Percentiles rank a stretch among this genome's conserved stretches.
Evolutionary conservation across 2,329 filamentous ascomycete genomes (phyloP).

Genomic region (Aureobasidium musti): DNA sequence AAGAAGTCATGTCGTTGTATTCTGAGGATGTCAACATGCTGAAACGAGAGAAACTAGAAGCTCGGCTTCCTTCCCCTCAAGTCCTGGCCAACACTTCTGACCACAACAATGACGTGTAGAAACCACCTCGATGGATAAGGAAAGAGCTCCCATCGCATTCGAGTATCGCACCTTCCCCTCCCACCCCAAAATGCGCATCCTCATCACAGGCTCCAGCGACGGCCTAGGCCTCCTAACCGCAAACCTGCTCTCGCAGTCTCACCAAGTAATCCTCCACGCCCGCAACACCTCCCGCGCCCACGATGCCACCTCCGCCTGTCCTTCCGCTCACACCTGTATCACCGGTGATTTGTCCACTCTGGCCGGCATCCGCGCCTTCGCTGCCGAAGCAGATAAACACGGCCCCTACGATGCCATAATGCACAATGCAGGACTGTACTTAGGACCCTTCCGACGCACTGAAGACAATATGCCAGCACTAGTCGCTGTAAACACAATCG

Average conservation of each 20-base stretch:
- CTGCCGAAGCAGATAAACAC: conserved; percentile 52
- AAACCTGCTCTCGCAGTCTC: conserved; percentile 50
- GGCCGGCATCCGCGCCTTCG: conserved; percentile 54
- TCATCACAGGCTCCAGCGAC: conserved; percentile 61
- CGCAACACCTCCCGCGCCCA: conserved; percentile 57
- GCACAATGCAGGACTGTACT: conserved; percentile 60
- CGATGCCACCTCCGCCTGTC: conserved; percentile 52
- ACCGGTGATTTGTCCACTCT: conserved; percentile 57
- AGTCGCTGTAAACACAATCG: conserved; percentile 59
- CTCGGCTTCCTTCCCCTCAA: too few relatives aligned
- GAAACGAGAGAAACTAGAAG: too few relatives aligned
- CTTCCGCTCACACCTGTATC: conserved; percentile 54
- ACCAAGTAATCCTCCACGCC: conserved; percentile 59
- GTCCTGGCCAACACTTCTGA: conserved; percentile 1
- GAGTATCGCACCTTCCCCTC: not conserved
- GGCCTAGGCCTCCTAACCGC: conserved; percentile 58
- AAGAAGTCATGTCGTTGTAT: too few relatives aligned
- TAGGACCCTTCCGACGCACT: conserved; percentile 48
- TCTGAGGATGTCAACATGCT: too few relatives aligned
- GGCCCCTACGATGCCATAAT: conserved; percentile 59
- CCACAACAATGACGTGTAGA: not conserved
- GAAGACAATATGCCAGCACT: conserved; percentile 53
- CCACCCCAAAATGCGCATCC: conserved; percentile 41
- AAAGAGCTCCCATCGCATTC: not conserved
- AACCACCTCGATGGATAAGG: not conserved